Base-by-base conservation (phyloP, 2,329 filamentous ascomycete species). In the Trichocomaceae sp. region DNA sequence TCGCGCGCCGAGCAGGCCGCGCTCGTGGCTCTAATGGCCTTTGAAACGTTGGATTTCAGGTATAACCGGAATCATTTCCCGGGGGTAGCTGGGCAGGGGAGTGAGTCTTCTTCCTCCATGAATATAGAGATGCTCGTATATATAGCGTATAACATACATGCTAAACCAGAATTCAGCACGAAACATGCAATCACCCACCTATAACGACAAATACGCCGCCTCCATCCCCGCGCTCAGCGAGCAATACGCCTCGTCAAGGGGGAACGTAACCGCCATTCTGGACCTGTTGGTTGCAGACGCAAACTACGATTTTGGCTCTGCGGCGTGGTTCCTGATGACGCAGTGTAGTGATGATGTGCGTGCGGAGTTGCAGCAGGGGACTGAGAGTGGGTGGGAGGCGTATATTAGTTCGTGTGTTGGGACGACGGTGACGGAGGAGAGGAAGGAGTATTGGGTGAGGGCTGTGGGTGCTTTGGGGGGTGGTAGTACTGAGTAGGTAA, bases 11-110 rank as follows among this genome's bases (percentile, higher is more conserved):
- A 86, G 62, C 83, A 87, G 65, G 88, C 88, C 6, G 87, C 84
- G 20, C 69, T 91, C 15, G 65, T 93, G 44, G 77, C 84, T 12
- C 76, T 90, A 64, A 86, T 88, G 74, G 81, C 85, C 10, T 84
- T 84, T 65, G 90, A 95, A 73, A 83, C 81, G 1, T 82, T 55
- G 20, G 78, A 84, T 59, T 88, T 91, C 72, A 77, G 80, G 63
- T 91, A 82, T 78, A 88, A 85, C 70, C 79, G 77, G 68, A 89
- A 90, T 71, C 75, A 83, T 62, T 79, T 69, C 72, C 77, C 84
- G 0, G 88, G 87, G 0, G 69, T 72, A 0, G 77, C 84, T 0
- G 88, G 87, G 8, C 86, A 91, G 68, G 87, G 87, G 22, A 90
- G 66, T 69, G 56, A 49, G 63, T 64, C 7, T 52, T 33, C 9